Base-by-base conservation (phyloP, 148 eudicot species). In the Amaranthus palmeri region DNA sequence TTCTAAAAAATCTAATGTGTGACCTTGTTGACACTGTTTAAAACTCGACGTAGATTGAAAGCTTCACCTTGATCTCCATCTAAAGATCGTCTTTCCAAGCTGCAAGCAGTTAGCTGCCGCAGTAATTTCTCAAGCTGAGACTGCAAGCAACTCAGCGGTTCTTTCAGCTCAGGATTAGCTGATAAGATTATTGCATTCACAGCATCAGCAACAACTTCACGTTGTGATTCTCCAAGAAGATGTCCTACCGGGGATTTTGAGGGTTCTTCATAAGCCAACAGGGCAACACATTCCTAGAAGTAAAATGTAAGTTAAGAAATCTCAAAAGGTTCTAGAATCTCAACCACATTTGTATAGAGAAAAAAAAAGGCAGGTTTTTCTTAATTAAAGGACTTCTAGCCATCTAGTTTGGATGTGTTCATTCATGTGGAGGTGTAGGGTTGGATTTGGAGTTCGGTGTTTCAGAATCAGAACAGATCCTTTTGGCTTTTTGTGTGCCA, bases 21-120 rank as follows among this genome's bases (percentile, higher is more conserved):
- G 48, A 59, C 77, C 74, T 75, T 76, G 76, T 81, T 87, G 67
- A 84, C 76, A 57, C 69, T 75, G 71, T 81, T 79, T 8, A 95
- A 85, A 46, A 85, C 82, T 70, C 81, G 75, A 41, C 76, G 83
- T 72, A 95, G 82, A 78, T 85, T 71, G 75, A 91, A 95, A 61
- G 86, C 88, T 84, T 91, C 98, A 13, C 98, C 98, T 81, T 91
- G 91, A 83, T 81, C 91, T 49, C 96, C 97, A 76, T 84, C 84
- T 63, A 95, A 78, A 18, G 83, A 76, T 81, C 97, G 87, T 76
- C 78, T 89, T 83, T 89, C 93, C 83, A 91, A 79, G 80, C 80
- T 84, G 82, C 96, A 91, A 55, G 90, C 88, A 59, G 86, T 85
- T 15, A 95, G 86, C 81, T 95, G 98, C 78, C 88, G 81, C 41